Evolutionary conservation across 2,329 filamentous ascomycete genomes (phyloP).

Genomic region (Alternaria longipes): DNA sequence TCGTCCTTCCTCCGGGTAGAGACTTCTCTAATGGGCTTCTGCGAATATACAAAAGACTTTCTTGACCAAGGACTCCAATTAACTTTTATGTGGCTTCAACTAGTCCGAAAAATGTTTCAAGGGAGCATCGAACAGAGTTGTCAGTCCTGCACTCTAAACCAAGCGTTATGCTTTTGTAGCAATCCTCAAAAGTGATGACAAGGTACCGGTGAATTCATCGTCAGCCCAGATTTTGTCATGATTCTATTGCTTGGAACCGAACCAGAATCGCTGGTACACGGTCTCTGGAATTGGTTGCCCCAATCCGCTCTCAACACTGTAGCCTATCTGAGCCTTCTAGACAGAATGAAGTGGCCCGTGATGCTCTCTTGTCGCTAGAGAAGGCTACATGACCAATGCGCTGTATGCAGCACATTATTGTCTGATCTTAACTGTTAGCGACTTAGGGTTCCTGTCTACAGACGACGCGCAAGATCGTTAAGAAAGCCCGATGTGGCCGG

Average conservation of each 20-base stretch:
- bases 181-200: background rate
- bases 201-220: background rate
- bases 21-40: background rate
- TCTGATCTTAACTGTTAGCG: background rate
- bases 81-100: background rate
- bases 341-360: background rate
- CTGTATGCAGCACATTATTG: background rate
- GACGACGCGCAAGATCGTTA: background rate
- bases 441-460: background rate
- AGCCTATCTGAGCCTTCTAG: background rate
- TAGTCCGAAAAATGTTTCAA: background rate
- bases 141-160: background rate
- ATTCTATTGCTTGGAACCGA: background rate
- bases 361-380: background rate
- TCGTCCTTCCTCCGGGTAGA: background rate
- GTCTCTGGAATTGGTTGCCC: background rate
- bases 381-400: background rate
- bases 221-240: background rate
- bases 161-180: background rate
- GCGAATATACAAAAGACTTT: background rate
- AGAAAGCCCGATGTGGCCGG: background rate
- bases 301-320: background rate
- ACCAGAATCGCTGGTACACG: background rate
- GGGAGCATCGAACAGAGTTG: background rate
- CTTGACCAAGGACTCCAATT: background rate